Conservation (phyloP, 192 early-diverging fungal genomes). For the Paraglomus brasilianum region DNA sequence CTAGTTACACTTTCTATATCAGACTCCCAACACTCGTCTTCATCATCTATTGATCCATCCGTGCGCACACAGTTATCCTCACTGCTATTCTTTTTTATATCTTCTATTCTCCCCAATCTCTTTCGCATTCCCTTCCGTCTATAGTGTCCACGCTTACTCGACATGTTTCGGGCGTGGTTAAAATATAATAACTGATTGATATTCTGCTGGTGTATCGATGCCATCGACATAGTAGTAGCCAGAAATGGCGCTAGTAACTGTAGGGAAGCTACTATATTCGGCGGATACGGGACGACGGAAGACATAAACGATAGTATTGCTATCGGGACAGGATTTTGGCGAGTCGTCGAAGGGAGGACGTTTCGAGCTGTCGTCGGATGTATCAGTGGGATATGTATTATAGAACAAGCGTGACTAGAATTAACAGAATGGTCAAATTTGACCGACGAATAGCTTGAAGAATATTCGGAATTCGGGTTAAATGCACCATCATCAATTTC, state of each 20-base stretch:
- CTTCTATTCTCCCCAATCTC: too few relatives aligned
- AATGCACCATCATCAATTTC: conserved; percentile 57
- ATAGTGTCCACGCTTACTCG: too few relatives aligned
- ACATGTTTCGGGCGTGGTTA: background rate
- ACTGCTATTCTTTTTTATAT: too few relatives aligned
- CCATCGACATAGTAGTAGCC: conserved; percentile 39
- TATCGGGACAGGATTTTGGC: conserved; percentile 41
- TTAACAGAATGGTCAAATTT: background rate
- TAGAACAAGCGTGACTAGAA: conserved; percentile 36
- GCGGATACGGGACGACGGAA: conserved; percentile 52
- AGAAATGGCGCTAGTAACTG: conserved; percentile 46
- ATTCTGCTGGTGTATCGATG: conserved; percentile 25
- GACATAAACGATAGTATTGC: conserved; percentile 57
- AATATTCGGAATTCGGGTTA: conserved; percentile 41
- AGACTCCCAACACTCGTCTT: too few relatives aligned
- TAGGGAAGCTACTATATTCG: conserved; percentile 40
- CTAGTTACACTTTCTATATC: too few relatives aligned
- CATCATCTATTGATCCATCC: too few relatives aligned
- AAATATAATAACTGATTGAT: conserved; percentile 21
- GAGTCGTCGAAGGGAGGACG: conserved; percentile 35
- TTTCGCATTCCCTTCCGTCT: too few relatives aligned
- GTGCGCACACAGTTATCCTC: too few relatives aligned
- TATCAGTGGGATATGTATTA: conserved; percentile 55
- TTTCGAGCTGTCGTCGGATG: conserved; percentile 41
- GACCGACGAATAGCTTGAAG: conserved; percentile 20